Evolutionary conservation across 192 early-diverging fungal genomes (phyloP), one percentile per base, ranked within the genome.

Genomic region (Backusella mclennaniae): DNA sequence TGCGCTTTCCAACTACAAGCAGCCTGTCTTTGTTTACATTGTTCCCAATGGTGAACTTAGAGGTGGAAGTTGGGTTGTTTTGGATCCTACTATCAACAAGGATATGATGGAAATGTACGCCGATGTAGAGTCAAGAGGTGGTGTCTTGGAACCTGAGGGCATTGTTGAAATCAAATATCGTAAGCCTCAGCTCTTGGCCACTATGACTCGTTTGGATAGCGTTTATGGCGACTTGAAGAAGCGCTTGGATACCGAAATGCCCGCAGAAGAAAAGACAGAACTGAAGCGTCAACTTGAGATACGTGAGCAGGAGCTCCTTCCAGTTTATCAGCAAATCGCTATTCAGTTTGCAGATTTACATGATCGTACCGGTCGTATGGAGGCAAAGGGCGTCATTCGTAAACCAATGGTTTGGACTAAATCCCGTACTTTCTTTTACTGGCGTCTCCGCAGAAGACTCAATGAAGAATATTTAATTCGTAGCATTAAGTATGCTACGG

Each of bases 71-170:
- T 99, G 97, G 97, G 97, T 97, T 12, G 96, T 98, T 0, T 84
- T 99, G 0, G 97, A 99, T 74, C 96, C 96, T 31, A 94, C 93
- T 3, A 99, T 99, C 85, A 98, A 99, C 86, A 82, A 92, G 23
- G 91, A 97, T 68, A 93, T 95, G 92, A 99, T 99, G 97, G 97
- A 99, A 85, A 99, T 99, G 97, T 99, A 99, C 76, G 96, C 96
- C 19, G 95, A 97, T 80, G 87, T 86, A 66, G 86, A 94, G 49
- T 88, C 96, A 7, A 92, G 97, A 63, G 97, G 94, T 59, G 97
- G 97, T 76, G 96, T 99, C 15, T 82, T 99, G 3, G 97, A 99
- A 86, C 97, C 97, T 38, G 92, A 97, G 75, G 97, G 97, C 78
- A 93, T 98, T 72, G 95, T 98, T 23, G 96, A 97, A 83, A 98